These are phyloP conservation scores for Schizophyllum amplum DNA, from an alignment of 1,284 basidiomycete genomes.

Conservation along the genomic window DNA sequence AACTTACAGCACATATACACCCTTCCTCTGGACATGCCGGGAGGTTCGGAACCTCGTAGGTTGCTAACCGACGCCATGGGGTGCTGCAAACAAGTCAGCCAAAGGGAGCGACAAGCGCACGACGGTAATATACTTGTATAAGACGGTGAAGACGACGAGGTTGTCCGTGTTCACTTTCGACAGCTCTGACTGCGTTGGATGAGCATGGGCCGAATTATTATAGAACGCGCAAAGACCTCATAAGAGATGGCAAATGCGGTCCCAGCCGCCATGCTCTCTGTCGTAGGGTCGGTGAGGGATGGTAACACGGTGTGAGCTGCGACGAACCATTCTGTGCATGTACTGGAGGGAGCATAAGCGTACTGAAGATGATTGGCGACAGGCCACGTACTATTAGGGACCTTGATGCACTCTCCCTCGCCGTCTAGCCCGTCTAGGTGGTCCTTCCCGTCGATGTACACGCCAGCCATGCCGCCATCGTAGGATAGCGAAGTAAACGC, in stretches of 20 bases:
- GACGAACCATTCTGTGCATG: neutral
- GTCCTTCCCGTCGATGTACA: slow-evolving; percentile 30
- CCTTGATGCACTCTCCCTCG: slow-evolving; percentile 25
- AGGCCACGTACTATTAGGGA: slow-evolving; percentile 28
- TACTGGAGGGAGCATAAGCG: neutral
- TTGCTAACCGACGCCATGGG: slow-evolving; percentile 37
- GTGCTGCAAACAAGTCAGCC: slow-evolving; percentile 26
- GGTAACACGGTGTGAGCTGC: neutral
- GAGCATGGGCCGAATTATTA: neutral
- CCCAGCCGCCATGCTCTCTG: slow-evolving; percentile 29
- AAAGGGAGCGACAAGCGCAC: slow-evolving; percentile 18
- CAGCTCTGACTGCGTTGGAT: slow-evolving; percentile 26
- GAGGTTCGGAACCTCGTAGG: slow-evolving; percentile 38
- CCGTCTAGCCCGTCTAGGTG: slow-evolving; percentile 25
- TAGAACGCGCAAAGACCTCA: slow-evolving; percentile 17
- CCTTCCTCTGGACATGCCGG: slow-evolving; percentile 38
- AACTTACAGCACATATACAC: slow-evolving; percentile 39
- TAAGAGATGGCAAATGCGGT: slow-evolving; percentile 41
- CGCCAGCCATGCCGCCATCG: slow-evolving; percentile 22
- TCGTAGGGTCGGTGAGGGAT: neutral
- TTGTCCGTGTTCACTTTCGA: slow-evolving; percentile 20
- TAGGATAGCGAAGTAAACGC: slow-evolving; percentile 33
- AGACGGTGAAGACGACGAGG: slow-evolving; percentile 25
- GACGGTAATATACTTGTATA: slow-evolving; percentile 20
- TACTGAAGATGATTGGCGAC: neutral